Base-by-base conservation (phyloP, 352 stramenopile species). In the Phytophthora gonapodyides region DNA sequence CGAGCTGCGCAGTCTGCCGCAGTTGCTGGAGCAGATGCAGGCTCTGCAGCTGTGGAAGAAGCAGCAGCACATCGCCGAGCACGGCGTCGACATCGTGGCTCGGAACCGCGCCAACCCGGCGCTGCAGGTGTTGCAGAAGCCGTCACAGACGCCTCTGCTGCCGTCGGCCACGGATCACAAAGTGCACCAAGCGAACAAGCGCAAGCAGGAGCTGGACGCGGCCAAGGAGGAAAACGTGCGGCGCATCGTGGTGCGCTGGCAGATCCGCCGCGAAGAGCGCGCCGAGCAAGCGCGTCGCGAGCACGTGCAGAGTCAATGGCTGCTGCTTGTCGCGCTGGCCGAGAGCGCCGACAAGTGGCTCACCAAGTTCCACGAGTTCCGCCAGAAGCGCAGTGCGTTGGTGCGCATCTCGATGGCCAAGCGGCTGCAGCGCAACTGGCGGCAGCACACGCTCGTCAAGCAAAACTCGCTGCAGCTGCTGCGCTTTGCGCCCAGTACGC, bases 291-390 rank as follows among this genome's bases (percentile, higher is more conserved):
- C 61, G 21, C 69, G 68, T 21, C 69, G 56, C 2, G 64, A 67
- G n/a, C 75, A 83, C 38, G 44, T 73, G 5, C 73, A 88, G 60
- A 80, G 73, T 7, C 80, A 86, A 47, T 91, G 82, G 82, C 55
- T 91, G 15, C 35, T 91, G 43, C 42, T 89, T 13, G 63, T 76
- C 2, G 35, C 55, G 9, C 64, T 91, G 0, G 66, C 77, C 13
- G 49, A 75, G 27, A 66, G 69, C 9, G 75, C 73, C 0, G 46
- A 56, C 3, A 63, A 62, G 31, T 89, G 78, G 79, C 46, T 80
- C 3, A 49, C 61, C 5, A 67, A 61, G 43, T 90, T 88, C 52
- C 46, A 69, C 7, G 63, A 76, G 7, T 82, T 80, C 53, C 79
- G 75, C 16, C 45, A 73, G 15, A 71, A 62, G 40, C 78, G 75